Evolutionary conservation across 305 asterid genomes (phyloP), one percentile per base, ranked within the genome.

Genomic region (Ilex paraguariensis): DNA sequence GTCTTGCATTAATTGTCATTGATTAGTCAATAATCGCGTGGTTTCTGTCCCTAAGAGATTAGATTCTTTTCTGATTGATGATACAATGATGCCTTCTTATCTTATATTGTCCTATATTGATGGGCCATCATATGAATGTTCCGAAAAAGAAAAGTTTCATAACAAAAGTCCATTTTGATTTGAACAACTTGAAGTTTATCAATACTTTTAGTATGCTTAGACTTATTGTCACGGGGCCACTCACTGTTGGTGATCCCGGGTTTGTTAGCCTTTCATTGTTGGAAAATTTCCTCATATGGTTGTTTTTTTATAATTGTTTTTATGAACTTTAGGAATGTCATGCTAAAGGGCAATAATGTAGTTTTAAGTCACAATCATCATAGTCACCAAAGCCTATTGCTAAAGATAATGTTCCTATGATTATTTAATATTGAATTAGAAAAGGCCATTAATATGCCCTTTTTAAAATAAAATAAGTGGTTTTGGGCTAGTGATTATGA

Each of bases 151-250:
- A 36, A 36, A 8, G 28, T 21, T 21, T 21, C 28, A 21, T 21
- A 21, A 21, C 28, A 21, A 21, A 21, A 21, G 28, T 21, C 28
- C 28, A 21, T 21, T 21, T 21, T 21, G 28, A 21, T 21, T 21
- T 21, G 28, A 8, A 3, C 42, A 36, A 49, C 56, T 9, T 33
- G 58, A 28, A 40, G 51, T 21, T 59, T 30, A 46, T 44, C 64
- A n/a, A 45, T 53, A 45, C 31, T 72, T 66, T 52, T 13, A 42
- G 52, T 33, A 17, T 59, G 66, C 46, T 12, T 56, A 15, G 28
- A 21, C 28, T 21, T 21, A 21, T 21, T 21, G 45, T 9, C 44
- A 46, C 49, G 64, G 59, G 30, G 14, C 58, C 70, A 46, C 13
- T 21, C 28, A 21, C 56, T 28, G 33, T 54, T 64, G 14, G 54